Evolutionary conservation across 1,284 basidiomycete species (phyloP).

Genomic region (Paramarasmius palmivorus): DNA sequence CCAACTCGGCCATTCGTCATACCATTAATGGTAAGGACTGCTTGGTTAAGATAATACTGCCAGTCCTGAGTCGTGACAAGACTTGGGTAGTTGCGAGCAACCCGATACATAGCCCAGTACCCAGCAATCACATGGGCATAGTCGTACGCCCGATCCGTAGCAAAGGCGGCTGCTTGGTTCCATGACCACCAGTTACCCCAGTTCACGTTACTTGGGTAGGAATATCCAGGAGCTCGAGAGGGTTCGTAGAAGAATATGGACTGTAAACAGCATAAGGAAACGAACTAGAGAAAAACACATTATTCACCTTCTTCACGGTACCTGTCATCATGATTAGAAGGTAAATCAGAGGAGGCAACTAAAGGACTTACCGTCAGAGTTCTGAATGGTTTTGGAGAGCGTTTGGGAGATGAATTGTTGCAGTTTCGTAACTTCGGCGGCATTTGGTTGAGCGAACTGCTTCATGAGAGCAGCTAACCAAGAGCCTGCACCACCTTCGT

Average conservation of each 20-base stretch:
- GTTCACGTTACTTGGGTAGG: conserved; percentile 48
- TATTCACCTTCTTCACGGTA: conserved; percentile 50
- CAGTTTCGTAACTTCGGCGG: conserved; percentile 51
- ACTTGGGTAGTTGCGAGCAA: conserved; percentile 56
- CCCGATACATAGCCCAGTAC: conserved; percentile 60
- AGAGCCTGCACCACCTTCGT: conserved; percentile 60
- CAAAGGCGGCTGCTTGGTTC: conserved; percentile 49
- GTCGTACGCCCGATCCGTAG: conserved; percentile 57
- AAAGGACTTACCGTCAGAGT: conserved; percentile 40
- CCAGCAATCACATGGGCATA: conserved; percentile 59
- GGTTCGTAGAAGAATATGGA: conserved; percentile 59
- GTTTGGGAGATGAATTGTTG: conserved; percentile 50
- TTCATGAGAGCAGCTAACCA: conserved; percentile 61
- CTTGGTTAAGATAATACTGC: conserved; percentile 61
- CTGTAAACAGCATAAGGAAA: conserved; percentile 24
- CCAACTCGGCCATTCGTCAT: conserved; percentile 51
- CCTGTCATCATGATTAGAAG: conserved; percentile 27
- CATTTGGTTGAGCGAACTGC: conserved; percentile 54
- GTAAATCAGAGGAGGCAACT: not conserved
- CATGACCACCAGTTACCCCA: conserved; percentile 64
- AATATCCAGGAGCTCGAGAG: conserved; percentile 42
- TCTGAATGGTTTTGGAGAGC: conserved; percentile 54
- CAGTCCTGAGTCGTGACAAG: conserved; percentile 47
- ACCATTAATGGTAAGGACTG: conserved; percentile 47
- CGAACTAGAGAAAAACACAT: not conserved